These are phyloP conservation scores for Pharus latifolius DNA, from an alignment of 176 grass and related monocot genomes.

Conservation along the genomic window DNA sequence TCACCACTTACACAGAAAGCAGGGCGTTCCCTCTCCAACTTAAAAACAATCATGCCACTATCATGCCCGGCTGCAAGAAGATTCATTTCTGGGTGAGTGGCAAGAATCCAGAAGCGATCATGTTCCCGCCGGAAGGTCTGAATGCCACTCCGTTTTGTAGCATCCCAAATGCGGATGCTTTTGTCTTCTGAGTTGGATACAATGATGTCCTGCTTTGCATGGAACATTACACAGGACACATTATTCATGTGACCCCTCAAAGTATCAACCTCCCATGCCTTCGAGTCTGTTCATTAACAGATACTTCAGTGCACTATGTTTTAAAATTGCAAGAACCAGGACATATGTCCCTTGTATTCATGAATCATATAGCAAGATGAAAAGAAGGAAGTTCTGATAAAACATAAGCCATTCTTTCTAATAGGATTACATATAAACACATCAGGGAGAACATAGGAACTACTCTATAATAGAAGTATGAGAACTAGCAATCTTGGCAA, in stretches of 20 bases:
- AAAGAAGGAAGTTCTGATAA: not conserved
- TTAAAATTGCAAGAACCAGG: no score
- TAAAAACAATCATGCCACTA: slow-evolving; percentile 92
- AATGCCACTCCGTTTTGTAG: slow-evolving; percentile 81
- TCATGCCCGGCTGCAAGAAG: slow-evolving; percentile 97
- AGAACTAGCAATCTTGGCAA: no score
- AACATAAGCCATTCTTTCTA: not conserved
- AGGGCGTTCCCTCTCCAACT: slow-evolving; percentile 80
- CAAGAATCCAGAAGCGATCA: slow-evolving; percentile 97
- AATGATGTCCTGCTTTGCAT: slow-evolving; percentile 85
- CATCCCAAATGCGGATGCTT: slow-evolving; percentile 93
- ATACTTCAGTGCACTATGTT: not conserved
- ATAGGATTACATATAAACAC: not conserved
- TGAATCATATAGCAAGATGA: not conserved
- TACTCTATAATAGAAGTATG: no score
- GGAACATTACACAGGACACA: slow-evolving; percentile 91
- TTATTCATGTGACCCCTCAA: slow-evolving; percentile 96
- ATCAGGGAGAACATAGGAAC: no score
- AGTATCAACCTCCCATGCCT: slow-evolving; percentile 97
- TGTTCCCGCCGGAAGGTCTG: slow-evolving; percentile 84
- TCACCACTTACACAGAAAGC: slow-evolving; percentile 67
- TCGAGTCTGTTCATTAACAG: slow-evolving; percentile 56
- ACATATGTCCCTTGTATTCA: not conserved
- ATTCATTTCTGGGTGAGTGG: slow-evolving; percentile 88
- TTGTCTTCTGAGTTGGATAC: slow-evolving; percentile 98